Evolutionary conservation across 2,329 filamentous ascomycete species (phyloP).

Genomic region (Curvularia lunata): DNA sequence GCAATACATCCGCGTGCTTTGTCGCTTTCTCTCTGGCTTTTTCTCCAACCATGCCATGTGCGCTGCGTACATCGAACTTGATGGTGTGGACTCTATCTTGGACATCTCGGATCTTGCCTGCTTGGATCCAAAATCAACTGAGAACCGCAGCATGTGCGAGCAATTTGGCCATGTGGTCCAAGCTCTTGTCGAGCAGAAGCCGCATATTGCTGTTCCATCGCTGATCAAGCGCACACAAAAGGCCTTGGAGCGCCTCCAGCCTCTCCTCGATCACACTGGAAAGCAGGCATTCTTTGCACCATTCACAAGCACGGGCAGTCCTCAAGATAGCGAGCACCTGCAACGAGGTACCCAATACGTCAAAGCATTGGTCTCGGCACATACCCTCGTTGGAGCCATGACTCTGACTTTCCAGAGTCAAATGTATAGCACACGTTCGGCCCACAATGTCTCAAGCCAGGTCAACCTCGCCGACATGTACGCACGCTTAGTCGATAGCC

Average conservation of each 20-base stretch:
- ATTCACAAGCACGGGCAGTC: slow-evolving; percentile 54
- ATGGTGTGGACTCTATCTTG: slow-evolving; percentile 82
- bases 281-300: slow-evolving; percentile 71
- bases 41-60: slow-evolving; percentile 77
- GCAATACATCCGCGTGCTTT: slow-evolving; percentile 76
- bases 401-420: slow-evolving; percentile 73
- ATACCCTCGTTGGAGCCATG: slow-evolving; percentile 77
- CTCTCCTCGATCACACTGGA: slow-evolving; percentile 64
- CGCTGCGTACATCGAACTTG: slow-evolving; percentile 74
- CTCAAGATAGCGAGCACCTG: slow-evolving; percentile 46
- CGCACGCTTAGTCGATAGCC: slow-evolving; percentile 70
- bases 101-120: slow-evolving; percentile 84
- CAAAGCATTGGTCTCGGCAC: slow-evolving; percentile 78
- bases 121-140: slow-evolving; percentile 74
- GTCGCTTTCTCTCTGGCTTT: slow-evolving; percentile 79
- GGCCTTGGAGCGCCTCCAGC: slow-evolving; percentile 70
- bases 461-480: slow-evolving; percentile 89
- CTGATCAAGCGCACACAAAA: slow-evolving; percentile 75
- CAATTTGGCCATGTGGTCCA: slow-evolving; percentile 77
- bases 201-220: slow-evolving; percentile 81
- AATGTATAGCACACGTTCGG: slow-evolving; percentile 68
- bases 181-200: slow-evolving; percentile 78
- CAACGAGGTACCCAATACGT: slow-evolving; percentile 75
- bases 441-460: slow-evolving; percentile 69
- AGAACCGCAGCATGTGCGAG: slow-evolving; percentile 64